Evolutionary conservation across 2,329 filamentous ascomycete genomes (phyloP), one percentile per base, ranked within the genome.

Genomic region (Pyrenochaeta sp.): DNA sequence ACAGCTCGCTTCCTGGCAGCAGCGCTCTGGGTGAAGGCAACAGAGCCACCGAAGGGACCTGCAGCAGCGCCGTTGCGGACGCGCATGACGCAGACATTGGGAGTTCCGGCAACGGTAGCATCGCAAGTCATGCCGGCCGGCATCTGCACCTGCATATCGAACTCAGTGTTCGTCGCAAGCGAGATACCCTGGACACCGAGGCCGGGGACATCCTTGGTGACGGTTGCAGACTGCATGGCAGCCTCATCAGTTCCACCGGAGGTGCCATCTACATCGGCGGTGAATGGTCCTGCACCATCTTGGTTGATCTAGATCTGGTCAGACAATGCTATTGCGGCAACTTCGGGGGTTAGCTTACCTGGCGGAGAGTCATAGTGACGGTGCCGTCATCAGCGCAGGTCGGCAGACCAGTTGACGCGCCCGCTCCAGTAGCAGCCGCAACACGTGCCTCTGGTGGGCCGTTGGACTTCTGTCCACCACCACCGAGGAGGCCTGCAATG

Each of bases 61-160:
- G 87, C 85, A 29, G 79, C 75, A 14, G 87, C 84, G 11, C 75
- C 71, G 75, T 90, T 90, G 64, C 85, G 82, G 36, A 90, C 79
- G 47, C 87, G 83, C 40, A 87, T 85, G 55, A 90, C 77, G 75
- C 87, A 90, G 61, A 90, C 86, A 61, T 87, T 86, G 53, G 78
- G 64, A 14, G 81, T 85, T 14, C 84, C 85, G 40, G 79, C 87
- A 14, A 85, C 83, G 23, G 78, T 81, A 49, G 80, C 87, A 37
- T 85, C 82, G 71, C 87, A 90, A 31, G 85, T 87, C 86, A 88
- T 89, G 44, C 87, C 87, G 14, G 76, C 77, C 7, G 87, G 87
- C 84, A 90, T 88, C 75, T 87, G 79, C 45, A 89, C 82, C 49
- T 81, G 82, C 68, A 90, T 77, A 29, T 82, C 81, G 77, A 88